Evolutionary conservation across 2,329 filamentous ascomycete genomes (phyloP).

Genomic region (Fusarium sp.): DNA sequence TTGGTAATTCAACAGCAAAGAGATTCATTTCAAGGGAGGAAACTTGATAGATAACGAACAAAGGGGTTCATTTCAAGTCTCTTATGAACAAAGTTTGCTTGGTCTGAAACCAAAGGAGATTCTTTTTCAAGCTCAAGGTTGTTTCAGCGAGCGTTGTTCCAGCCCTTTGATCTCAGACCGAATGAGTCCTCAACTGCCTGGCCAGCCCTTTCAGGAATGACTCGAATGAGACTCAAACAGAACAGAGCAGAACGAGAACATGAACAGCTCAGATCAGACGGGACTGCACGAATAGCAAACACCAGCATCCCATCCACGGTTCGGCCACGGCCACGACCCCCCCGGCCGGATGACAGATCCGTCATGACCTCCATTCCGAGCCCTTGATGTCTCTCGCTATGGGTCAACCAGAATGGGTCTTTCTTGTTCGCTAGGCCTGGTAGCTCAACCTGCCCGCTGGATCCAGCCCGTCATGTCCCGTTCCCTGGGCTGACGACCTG

Average conservation of each 20-base stretch:
- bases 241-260: constrained; percentile 1
- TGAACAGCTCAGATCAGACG: constrained; percentile 24
- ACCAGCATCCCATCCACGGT: constrained; percentile 30
- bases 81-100: constrained; percentile 2
- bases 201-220: constrained; percentile 32
- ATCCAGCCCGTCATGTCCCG: constrained; percentile 46
- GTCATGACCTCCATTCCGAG: constrained; percentile 43
- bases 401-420: constrained; percentile 38
- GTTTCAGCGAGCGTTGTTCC: constrained; percentile 18
- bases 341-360: constrained; percentile 44
- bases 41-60: constrained; percentile 14
- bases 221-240: constrained; percentile 28
- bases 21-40: constrained; percentile 27
- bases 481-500: constrained; percentile 39
- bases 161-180: constrained; percentile 13
- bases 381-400: constrained; percentile 43
- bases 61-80: constrained; percentile 17
- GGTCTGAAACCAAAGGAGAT: constrained; percentile 9
- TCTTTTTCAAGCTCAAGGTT: constrained; percentile 11
- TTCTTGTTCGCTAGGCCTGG: constrained; percentile 41
- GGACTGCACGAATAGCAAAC: constrained; percentile 6
- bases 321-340: constrained; percentile 28
- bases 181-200: constrained; percentile 12
- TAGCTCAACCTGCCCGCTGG: constrained; percentile 47
- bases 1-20: constrained; percentile 23